These are phyloP conservation scores for Ceratocystis albifundus DNA, from an alignment of 2,329 filamentous ascomycete genomes.

Conservation along the genomic window DNA sequence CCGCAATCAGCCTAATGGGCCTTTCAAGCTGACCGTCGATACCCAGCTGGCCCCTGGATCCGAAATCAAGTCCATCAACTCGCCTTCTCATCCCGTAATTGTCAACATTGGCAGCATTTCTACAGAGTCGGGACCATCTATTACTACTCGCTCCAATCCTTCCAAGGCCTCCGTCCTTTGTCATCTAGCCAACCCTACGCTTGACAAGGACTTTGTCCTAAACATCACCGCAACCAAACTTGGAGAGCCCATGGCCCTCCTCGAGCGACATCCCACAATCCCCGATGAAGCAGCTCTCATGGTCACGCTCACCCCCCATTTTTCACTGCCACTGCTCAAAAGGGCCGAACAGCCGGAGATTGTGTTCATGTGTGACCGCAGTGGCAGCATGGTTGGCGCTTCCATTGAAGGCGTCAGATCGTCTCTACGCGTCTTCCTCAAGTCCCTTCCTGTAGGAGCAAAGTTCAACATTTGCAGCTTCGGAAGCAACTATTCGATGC, in stretches of 20 bases:
- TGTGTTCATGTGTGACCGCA: constrained; percentile 61
- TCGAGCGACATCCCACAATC: constrained; percentile 54
- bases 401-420: constrained; percentile 44
- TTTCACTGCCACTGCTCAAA: constrained; percentile 39
- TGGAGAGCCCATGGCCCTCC: constrained; percentile 49
- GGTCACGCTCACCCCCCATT: constrained; percentile 59
- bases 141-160: not conserved
- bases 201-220: constrained; percentile 56
- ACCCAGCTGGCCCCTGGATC: constrained; percentile 41
- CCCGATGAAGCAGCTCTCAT: constrained; percentile 55
- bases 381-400: constrained; percentile 47
- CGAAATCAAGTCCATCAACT: constrained; percentile 50
- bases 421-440: constrained; percentile 52
- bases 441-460: constrained; percentile 50
- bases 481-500: constrained; percentile 37
- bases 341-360: constrained; percentile 42
- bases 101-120: constrained; percentile 52
- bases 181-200: constrained; percentile 47
- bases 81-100: constrained; percentile 55
- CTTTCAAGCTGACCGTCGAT: constrained; percentile 30
- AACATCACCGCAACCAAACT: constrained; percentile 50
- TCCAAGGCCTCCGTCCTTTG: constrained; percentile 36
- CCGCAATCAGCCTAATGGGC: constrained; percentile 14
- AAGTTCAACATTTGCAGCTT: constrained; percentile 64
- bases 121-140: not conserved